Conservation (phyloP, 2,329 filamentous ascomycete species). For the Alternaria incomplexa region DNA sequence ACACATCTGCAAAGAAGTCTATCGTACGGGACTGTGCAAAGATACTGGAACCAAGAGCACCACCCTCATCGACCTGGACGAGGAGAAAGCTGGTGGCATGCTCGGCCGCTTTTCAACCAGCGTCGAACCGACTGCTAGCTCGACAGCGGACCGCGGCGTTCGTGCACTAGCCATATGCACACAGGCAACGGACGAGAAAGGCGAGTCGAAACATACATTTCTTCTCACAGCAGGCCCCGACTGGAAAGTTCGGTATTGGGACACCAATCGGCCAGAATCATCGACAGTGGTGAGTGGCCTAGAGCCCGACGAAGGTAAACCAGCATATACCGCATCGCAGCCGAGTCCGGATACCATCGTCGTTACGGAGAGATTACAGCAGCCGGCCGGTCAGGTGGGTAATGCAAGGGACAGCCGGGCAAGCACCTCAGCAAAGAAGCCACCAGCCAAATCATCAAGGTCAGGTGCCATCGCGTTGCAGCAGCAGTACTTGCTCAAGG, state of each 20-base stretch:
- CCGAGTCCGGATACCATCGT: constrained; percentile 51
- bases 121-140: constrained; percentile 59
- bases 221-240: constrained; percentile 88
- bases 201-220: constrained; percentile 78
- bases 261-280: constrained; percentile 76
- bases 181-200: constrained; percentile 71
- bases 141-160: constrained; percentile 69
- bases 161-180: constrained; percentile 76
- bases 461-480: constrained; percentile 91
- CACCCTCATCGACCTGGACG: constrained; percentile 86
- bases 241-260: constrained; percentile 93
- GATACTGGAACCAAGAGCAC: constrained; percentile 55
- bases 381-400: constrained; percentile 20
- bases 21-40: constrained; percentile 63
- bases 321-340: constrained; percentile 63
- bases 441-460: constrained; percentile 62
- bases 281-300: constrained; percentile 83
- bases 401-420: constrained; percentile 34
- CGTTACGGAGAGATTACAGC: constrained; percentile 45
- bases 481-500: constrained; percentile 83
- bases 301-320: constrained; percentile 70
- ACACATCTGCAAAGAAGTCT: constrained; percentile 84
- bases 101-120: constrained; percentile 81
- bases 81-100: constrained; percentile 84
- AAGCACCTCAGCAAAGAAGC: constrained; percentile 46